Evolutionary conservation across 164 flowering plant species (phyloP).

Genomic region (Liquidambar formosana): DNA sequence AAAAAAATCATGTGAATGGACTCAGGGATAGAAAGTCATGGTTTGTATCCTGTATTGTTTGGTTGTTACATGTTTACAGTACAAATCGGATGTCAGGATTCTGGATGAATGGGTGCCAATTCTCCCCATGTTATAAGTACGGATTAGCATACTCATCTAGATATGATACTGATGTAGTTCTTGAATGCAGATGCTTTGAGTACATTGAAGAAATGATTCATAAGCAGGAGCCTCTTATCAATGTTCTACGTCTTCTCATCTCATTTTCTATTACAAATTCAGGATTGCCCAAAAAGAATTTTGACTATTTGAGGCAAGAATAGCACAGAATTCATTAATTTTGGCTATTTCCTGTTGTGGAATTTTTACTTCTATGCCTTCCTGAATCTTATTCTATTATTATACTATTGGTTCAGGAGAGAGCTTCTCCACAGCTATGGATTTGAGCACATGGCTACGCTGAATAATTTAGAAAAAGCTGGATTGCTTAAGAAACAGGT

Average conservation of each 20-base stretch:
- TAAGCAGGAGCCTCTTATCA: conserved; percentile 88
- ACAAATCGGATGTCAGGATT: too few relatives aligned
- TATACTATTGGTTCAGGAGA: conserved; percentile 55
- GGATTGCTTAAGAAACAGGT: conserved; percentile 93
- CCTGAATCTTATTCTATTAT: background rate
- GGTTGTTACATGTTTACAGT: too few relatives aligned
- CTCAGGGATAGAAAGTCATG: too few relatives aligned
- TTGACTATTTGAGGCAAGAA: conserved; percentile 82
- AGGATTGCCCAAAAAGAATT: conserved; percentile 82
- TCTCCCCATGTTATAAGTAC: too few relatives aligned
- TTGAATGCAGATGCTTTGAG: conserved; percentile 82
- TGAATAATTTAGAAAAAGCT: conserved; percentile 89
- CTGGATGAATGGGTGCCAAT: too few relatives aligned
- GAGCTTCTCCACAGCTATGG: conserved; percentile 99
- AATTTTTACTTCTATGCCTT: background rate
- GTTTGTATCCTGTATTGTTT: too few relatives aligned
- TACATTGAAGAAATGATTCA: conserved; percentile 98
- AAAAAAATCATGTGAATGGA: too few relatives aligned
- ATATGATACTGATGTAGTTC: conserved; percentile 3
- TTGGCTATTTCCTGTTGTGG: background rate
- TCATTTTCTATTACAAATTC: conserved; percentile 83
- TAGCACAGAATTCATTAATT: background rate
- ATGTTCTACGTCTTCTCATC: conserved; percentile 79
- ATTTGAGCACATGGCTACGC: conserved; percentile 86
- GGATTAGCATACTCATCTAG: background rate